These are phyloP conservation scores for Grammothele lineata DNA, from an alignment of 768 basidiomycete genomes.

Conservation along the genomic window DNA sequence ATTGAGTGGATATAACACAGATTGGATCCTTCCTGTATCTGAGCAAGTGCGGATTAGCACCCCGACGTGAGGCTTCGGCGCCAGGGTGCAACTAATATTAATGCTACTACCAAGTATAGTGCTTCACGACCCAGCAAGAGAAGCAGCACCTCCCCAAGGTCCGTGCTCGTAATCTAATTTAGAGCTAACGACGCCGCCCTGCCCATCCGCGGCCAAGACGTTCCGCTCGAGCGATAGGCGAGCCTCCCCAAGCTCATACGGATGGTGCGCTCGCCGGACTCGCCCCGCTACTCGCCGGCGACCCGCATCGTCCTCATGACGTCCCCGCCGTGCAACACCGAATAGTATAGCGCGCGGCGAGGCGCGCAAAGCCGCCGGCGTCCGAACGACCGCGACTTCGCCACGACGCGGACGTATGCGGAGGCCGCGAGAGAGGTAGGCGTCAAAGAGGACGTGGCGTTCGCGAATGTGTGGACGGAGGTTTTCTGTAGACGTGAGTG, in stretches of 20 bases:
- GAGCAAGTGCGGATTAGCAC: slow-evolving; percentile 54
- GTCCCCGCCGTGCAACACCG: slow-evolving; percentile 76
- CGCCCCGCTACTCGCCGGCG: slow-evolving; percentile 60
- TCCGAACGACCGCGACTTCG: slow-evolving; percentile 58
- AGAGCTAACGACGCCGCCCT: slow-evolving; percentile 86
- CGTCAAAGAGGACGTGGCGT: slow-evolving; percentile 45
- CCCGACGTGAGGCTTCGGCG: neutral
- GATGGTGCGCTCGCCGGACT: slow-evolving; percentile 57
- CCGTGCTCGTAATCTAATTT: slow-evolving; percentile 82
- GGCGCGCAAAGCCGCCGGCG: slow-evolving; percentile 38
- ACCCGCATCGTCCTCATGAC: slow-evolving; percentile 80
- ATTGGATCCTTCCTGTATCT: slow-evolving; percentile 79
- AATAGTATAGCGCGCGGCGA: slow-evolving; percentile 50
- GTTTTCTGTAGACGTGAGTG: too few species aligned
- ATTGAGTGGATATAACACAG: slow-evolving; percentile 78
- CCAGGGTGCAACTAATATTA: neutral
- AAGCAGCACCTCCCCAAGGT: slow-evolving; percentile 51
- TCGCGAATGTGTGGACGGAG: slow-evolving; percentile 70
- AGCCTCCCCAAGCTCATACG: slow-evolving; percentile 64
- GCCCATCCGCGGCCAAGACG: slow-evolving; percentile 65
- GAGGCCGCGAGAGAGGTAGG: slow-evolving; percentile 64
- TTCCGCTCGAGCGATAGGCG: slow-evolving; percentile 61
- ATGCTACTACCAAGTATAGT: slow-evolving; percentile 33
- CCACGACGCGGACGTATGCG: slow-evolving; percentile 63
- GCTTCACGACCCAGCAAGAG: slow-evolving; percentile 50